A percentile compares a stretch with the other conserved stretches of the same genome.
Conservation (phyloP, 305 asterid species). For the Fraxinus latifolia region DNA sequence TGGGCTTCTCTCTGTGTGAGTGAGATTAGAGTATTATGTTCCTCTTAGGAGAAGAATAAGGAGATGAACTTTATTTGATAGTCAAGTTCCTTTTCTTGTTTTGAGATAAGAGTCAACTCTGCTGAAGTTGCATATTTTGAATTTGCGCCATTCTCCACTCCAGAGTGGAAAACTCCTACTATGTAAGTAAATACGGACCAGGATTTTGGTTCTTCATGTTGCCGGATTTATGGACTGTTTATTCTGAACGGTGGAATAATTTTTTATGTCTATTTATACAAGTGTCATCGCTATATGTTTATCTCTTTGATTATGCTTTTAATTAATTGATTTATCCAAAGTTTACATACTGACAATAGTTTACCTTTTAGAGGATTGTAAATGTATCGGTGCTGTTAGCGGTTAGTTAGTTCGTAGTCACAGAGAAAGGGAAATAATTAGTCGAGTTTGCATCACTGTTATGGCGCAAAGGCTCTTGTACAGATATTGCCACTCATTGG, state of each 20-base stretch:
- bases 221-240: not conserved
- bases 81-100: not conserved
- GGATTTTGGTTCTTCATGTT: not conserved
- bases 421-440: constrained; percentile 25
- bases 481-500: constrained; percentile 4
- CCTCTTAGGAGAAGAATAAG: not conserved
- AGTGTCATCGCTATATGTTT: not conserved
- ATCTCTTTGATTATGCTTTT: not conserved
- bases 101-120: not conserved
- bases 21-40: not conserved
- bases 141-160: not conserved
- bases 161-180: not conserved
- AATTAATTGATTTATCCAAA: not conserved
- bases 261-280: not conserved
- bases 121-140: not conserved
- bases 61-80: not conserved
- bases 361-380: constrained; percentile 8
- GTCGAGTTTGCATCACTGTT: constrained; percentile 23
- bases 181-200: not conserved
- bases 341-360: constrained; percentile 1
- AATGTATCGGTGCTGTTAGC: constrained; percentile 18
- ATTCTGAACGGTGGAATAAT: not conserved
- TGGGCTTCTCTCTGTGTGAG: not conserved
- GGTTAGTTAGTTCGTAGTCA: constrained; percentile 7
- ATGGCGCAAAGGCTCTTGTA: constrained; percentile 28